These are phyloP conservation scores for Corchorus capsularis DNA, from an alignment of 345 rosid genomes.

Conservation along the genomic window DNA sequence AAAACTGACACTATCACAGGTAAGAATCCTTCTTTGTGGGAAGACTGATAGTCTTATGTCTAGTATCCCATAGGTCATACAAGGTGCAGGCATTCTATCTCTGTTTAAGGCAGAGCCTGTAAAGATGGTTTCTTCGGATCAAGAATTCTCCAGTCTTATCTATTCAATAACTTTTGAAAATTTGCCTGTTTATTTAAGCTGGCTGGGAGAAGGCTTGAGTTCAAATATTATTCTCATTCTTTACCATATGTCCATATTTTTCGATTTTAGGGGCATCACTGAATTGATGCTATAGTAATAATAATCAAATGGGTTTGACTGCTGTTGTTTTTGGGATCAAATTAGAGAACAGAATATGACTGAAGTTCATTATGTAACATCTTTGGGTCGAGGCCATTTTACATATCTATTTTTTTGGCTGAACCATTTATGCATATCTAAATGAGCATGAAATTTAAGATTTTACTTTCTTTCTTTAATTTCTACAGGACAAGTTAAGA, in stretches of 20 bases:
- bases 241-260: background rate
- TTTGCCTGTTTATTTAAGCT: constrained; percentile 5
- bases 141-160: background rate
- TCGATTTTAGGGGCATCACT: constrained; percentile 8
- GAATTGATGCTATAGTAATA: background rate
- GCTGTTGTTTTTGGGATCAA: background rate
- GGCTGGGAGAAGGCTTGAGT: constrained; percentile 3
- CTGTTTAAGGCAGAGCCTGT: background rate
- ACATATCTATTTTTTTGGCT: too few species aligned
- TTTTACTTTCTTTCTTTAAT: background rate
- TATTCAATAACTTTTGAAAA: background rate
- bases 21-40: constrained; percentile 30
- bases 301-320: background rate
- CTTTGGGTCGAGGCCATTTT: background rate
- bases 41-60: constrained; percentile 7
- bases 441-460: constrained; percentile 9
- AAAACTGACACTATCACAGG: constrained; percentile 87
- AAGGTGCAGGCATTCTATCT: background rate
- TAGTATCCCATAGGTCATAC: constrained; percentile 1
- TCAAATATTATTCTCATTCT: constrained; percentile 1
- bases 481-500: background rate
- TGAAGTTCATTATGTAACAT: background rate
- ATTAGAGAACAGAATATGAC: background rate
- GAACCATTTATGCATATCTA: background rate
- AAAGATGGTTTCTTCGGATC: constrained; percentile 6